A percentile compares a stretch with the other conserved stretches of the same genome.
These are phyloP conservation scores for Pichia sp. DNA, from an alignment of 1,139 yeast species.

Conservation along the genomic window DNA sequence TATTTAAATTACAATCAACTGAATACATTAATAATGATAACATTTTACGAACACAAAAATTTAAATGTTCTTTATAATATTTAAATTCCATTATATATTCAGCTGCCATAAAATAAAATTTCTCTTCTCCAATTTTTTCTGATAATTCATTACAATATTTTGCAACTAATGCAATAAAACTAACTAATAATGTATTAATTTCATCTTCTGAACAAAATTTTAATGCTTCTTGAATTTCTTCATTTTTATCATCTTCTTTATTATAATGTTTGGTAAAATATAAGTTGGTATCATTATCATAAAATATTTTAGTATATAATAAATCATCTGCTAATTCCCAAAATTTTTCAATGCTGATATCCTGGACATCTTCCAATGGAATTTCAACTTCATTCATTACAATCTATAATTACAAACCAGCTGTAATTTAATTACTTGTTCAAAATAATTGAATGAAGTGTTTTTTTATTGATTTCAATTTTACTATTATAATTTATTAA, in stretches of 20 bases:
- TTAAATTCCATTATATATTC: conserved; percentile 31
- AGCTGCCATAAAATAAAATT: conserved; percentile 23
- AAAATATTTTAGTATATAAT: conserved; percentile 23
- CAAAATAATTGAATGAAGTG: too few species aligned
- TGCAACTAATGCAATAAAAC: conserved; percentile 26
- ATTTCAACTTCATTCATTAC: not conserved
- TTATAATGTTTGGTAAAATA: conserved; percentile 19
- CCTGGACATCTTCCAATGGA: conserved; percentile 10
- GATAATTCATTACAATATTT: conserved; percentile 24
- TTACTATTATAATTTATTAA: too few species aligned
- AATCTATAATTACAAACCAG: too few species aligned
- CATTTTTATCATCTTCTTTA: conserved; percentile 6
- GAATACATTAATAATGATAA: conserved; percentile 37
- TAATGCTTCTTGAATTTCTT: not conserved
- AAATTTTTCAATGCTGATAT: conserved; percentile 23
- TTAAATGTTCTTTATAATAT: conserved; percentile 32
- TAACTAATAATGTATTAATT: conserved; percentile 28
- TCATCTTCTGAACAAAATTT: conserved; percentile 21
- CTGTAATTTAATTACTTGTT: too few species aligned
- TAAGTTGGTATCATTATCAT: conserved; percentile 19
- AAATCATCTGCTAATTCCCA: conserved; percentile 29
- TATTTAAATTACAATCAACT: conserved; percentile 34
- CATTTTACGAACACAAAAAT: conserved; percentile 42
- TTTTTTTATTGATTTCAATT: too few species aligned
- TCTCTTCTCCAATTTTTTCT: conserved; percentile 18